Evolutionary conservation across 805 yeast species (phyloP).

Genomic region (Komagataella pseudopastoris): DNA sequence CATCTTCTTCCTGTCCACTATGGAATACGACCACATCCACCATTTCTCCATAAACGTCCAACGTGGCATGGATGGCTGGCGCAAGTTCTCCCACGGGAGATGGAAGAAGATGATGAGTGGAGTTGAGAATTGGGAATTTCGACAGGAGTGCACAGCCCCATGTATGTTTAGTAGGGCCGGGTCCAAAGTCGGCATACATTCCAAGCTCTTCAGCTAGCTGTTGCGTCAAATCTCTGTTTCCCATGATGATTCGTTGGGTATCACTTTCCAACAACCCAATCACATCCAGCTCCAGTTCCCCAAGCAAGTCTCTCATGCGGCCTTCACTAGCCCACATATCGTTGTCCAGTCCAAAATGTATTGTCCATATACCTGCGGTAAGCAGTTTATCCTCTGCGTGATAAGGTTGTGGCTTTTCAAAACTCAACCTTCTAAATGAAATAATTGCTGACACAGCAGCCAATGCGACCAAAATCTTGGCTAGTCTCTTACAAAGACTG

Average conservation of each 20-base stretch:
- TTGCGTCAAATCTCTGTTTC: conserved; percentile 89
- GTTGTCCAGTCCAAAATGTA: conserved; percentile 93
- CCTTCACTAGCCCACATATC: conserved; percentile 96
- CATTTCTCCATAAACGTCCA: conserved; percentile 75
- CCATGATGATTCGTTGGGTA: conserved; percentile 88
- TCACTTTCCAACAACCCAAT: conserved; percentile 87
- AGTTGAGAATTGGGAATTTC: conserved; percentile 83
- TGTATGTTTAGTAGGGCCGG: conserved; percentile 95
- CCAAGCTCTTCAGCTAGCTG: conserved; percentile 83
- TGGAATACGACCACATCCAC: conserved; percentile 96
- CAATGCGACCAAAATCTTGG: neutral
- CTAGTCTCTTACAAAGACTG: neutral
- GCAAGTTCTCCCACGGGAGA: conserved; percentile 98
- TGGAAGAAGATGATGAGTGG: conserved; percentile 85
- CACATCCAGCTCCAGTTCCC: conserved; percentile 81
- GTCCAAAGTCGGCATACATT: conserved; percentile 94
- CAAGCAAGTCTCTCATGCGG: conserved; percentile 73
- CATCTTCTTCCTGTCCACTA: conserved; percentile 96
- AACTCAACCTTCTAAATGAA: conserved; percentile 42
- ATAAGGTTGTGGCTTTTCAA: conserved; percentile 50
- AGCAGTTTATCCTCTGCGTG: conserved; percentile 59
- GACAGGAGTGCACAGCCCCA: conserved; percentile 95
- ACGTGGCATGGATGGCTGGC: conserved; percentile 94
- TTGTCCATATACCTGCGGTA: conserved; percentile 97
- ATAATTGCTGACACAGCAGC: conserved; percentile 30